Conservation (phyloP, 1,284 basidiomycete genomes). For the Xanthoconium separans region DNA sequence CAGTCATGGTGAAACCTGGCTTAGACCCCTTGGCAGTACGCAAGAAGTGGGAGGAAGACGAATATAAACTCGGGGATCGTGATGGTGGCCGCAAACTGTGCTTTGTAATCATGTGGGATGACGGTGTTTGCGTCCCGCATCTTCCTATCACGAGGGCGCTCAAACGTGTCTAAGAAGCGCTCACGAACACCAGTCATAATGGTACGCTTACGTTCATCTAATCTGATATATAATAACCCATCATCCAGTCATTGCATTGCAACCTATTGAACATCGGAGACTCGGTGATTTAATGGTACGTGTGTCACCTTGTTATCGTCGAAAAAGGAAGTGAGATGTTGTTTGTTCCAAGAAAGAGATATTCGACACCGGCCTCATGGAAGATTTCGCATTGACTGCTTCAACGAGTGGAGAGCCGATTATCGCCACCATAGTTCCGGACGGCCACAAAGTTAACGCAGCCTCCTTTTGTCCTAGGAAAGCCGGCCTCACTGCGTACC, state of each 20-base stretch:
- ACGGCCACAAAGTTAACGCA: slow-evolving; percentile 21
- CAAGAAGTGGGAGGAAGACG: slow-evolving; percentile 65
- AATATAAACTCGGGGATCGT: slow-evolving; percentile 57
- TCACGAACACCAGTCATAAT: slow-evolving; percentile 66
- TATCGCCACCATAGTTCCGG: slow-evolving; percentile 46
- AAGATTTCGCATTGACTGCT: slow-evolving; percentile 44
- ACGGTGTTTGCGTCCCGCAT: slow-evolving; percentile 63
- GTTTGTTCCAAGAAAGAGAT: slow-evolving; percentile 35
- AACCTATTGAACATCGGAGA: slow-evolving; percentile 43
- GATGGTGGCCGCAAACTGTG: slow-evolving; percentile 55
- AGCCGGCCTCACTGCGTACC: slow-evolving; percentile 40
- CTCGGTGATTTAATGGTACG: slow-evolving; percentile 38
- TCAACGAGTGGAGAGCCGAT: slow-evolving; percentile 49
- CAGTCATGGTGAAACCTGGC: slow-evolving; percentile 62
- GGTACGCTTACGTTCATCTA: slow-evolving; percentile 36
- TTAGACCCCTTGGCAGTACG: slow-evolving; percentile 61
- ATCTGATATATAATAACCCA: not conserved
- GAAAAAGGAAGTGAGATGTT: not conserved
- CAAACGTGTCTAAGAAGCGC: slow-evolving; percentile 52
- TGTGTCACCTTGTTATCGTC: slow-evolving; percentile 1
- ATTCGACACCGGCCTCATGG: slow-evolving; percentile 41
- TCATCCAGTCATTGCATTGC: slow-evolving; percentile 36
- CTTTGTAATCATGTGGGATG: slow-evolving; percentile 64
- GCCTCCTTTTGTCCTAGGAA: slow-evolving; percentile 20
- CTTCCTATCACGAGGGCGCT: slow-evolving; percentile 73